Conservation (phyloP, 805 yeast genomes). For the Candida namnaoensis region DNA sequence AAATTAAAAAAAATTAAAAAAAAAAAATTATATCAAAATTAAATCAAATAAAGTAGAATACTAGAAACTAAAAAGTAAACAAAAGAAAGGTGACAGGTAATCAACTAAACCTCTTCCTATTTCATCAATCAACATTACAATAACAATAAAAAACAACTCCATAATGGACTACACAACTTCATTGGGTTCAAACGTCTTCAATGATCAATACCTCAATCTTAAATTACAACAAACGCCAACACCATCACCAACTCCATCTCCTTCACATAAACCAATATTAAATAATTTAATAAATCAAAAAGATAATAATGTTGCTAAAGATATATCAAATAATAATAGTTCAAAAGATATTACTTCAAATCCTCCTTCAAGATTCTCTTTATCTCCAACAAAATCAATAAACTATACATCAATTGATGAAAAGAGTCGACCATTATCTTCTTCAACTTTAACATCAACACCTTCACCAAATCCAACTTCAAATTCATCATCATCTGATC, state of each 20-base stretch:
- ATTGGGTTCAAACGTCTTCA: not conserved
- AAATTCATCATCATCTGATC: not conserved
- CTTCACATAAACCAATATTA: slow-evolving; percentile 2
- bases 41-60: no score
- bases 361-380: not conserved
- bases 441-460: not conserved
- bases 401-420: not conserved
- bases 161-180: not conserved
- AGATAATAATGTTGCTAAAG: not conserved
- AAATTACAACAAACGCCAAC: not conserved
- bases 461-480: no score
- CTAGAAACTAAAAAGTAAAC: no score
- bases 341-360: not conserved
- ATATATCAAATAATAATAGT: not conserved
- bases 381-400: not conserved
- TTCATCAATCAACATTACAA: no score
- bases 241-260: slow-evolving; percentile 13
- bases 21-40: no score
- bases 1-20: no score
- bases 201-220: not conserved
- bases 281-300: not conserved
- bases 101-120: no score
- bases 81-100: no score
- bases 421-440: not conserved
- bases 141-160: no score